Evolutionary conservation across 176 grass and related monocot species (phyloP).

Genomic region (Raddia guianensis): DNA sequence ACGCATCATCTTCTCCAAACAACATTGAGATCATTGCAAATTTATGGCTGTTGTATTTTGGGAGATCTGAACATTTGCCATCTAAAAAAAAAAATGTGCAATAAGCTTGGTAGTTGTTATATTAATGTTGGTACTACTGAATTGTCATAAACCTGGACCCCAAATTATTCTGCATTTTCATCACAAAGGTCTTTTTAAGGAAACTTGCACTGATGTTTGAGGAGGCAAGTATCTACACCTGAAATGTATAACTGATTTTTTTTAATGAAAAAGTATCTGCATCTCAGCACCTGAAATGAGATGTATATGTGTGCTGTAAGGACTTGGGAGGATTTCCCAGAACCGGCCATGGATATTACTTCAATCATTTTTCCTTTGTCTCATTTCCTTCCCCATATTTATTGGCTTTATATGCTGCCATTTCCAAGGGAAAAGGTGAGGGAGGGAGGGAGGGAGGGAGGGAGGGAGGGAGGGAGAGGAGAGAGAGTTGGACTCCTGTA

Average conservation of each 20-base stretch:
- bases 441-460: too few species aligned
- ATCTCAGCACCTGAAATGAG: background rate
- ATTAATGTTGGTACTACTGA: background rate
- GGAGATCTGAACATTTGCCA: too few species aligned
- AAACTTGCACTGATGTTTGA: background rate
- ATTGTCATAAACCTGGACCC: background rate
- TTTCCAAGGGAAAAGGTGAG: too few species aligned
- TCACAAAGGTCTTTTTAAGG: background rate
- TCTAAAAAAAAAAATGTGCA: too few species aligned
- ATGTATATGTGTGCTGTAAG: background rate
- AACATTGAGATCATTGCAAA: background rate
- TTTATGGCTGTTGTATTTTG: background rate
- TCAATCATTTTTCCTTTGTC: too few species aligned
- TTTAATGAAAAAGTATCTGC: too few species aligned
- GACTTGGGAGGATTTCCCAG: background rate
- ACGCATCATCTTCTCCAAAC: background rate
- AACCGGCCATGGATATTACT: constrained; percentile 6
- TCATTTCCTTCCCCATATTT: too few species aligned
- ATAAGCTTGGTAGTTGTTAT: too few species aligned
- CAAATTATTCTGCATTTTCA: background rate
- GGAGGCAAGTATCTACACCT: background rate
- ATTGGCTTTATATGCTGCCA: too few species aligned
- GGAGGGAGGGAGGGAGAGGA: too few species aligned
- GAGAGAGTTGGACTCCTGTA: too few species aligned
- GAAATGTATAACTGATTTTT: too few species aligned